Evolutionary conservation across 2,329 filamentous ascomycete genomes (phyloP).

Genomic region (Colletotrichum tofieldiae): DNA sequence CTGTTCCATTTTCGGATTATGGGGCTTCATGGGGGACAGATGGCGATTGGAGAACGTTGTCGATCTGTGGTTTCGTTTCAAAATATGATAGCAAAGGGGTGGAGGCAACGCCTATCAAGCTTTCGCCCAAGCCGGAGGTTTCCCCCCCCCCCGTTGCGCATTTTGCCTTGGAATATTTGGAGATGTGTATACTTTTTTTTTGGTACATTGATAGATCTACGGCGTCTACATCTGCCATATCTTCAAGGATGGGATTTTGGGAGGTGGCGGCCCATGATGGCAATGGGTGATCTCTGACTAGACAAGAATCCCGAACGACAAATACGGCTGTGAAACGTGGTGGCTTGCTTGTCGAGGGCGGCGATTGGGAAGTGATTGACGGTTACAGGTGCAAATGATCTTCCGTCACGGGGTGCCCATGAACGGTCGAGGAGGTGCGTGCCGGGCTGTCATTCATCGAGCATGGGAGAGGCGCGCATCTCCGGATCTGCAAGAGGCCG

Average conservation of each 20-base stretch:
- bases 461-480: background rate
- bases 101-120: background rate
- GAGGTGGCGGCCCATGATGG: background rate
- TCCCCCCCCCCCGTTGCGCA: background rate
- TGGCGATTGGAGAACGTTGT: background rate
- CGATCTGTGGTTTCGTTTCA: constrained; percentile 9
- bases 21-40: background rate
- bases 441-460: background rate
- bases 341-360: background rate
- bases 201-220: background rate
- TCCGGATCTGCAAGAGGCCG: background rate
- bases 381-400: constrained; percentile 2
- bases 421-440: background rate
- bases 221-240: constrained; percentile 4
- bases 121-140: background rate
- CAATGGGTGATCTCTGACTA: background rate
- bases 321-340: no score
- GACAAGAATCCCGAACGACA: background rate
- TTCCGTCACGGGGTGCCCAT: background rate
- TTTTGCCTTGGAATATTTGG: background rate
- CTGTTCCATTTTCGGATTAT: background rate
- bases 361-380: constrained; percentile 5
- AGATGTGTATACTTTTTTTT: background rate
- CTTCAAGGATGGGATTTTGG: constrained; percentile 12
- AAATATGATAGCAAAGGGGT: background rate